Evolutionary conservation across 345 rosid species (phyloP), one percentile per base, ranked within the genome.

Genomic region (Microcos paniculata): DNA sequence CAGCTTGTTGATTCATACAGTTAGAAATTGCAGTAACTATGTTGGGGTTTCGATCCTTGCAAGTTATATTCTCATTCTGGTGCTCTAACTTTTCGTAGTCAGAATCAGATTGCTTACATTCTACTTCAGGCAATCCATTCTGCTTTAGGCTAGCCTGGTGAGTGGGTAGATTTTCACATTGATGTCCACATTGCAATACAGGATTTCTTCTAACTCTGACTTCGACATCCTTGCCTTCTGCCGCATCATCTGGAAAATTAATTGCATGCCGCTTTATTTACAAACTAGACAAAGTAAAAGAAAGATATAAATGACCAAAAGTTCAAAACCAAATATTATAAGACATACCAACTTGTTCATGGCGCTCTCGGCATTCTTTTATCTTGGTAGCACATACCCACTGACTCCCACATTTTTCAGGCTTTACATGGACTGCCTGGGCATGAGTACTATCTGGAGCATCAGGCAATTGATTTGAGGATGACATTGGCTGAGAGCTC

Each of bases 361-460:
- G 78, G 80, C 78, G 75, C 62, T 77, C 78, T 57, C 67, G 76
- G 70, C 62, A 68, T 38, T 82, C 87, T 52, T 85, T 82, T 74
- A 67, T 74, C 52, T 78, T 77, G 12, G 62, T 69, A 48, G 58
- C 76, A 79, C 80, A 75, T 40, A 58, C 72, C 80, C 82, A 81
- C 62, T 33, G 62, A 59, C 79, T 83, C 81, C 84, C 63, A 73
- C 74, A 74, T 70, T 83, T 64, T 82, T 84, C 94, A 14, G 83
- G 84, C 78, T 85, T 84, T 31, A 83, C 76, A 82, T 85, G 88
- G 73, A 88, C 83, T 64, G 86, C 90, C 80, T 88, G 90, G 26
- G 89, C 92, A 71, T 89, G 87, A 74, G 88, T 87, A 84, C 95
- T 90, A 81, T 90, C 94, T 81, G 88, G 88, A 80, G 89, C 87